Evolutionary conservation across 805 yeast species (phyloP).

Genomic region (Yamadazyma philogaea): DNA sequence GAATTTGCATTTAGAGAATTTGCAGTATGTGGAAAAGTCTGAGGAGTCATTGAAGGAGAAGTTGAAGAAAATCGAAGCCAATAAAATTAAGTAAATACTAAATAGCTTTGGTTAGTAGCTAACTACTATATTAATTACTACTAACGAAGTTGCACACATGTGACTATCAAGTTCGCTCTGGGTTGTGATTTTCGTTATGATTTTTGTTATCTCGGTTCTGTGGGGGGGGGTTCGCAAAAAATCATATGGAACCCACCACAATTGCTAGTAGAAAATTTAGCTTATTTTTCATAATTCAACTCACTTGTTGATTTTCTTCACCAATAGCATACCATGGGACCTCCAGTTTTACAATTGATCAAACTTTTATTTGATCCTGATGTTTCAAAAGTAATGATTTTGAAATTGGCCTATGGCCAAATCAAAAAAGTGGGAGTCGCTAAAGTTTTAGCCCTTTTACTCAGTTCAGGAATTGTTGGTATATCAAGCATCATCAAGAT

Average conservation of each 20-base stretch:
- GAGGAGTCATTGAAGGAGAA: constrained; percentile 68
- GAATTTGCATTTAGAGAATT: constrained; percentile 84
- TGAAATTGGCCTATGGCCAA: constrained; percentile 36
- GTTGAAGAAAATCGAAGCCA: constrained; percentile 40
- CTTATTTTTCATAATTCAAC: not conserved
- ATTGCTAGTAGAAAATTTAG: not conserved
- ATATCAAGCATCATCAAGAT: constrained; percentile 37
- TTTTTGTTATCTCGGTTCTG: not conserved
- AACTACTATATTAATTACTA: not conserved
- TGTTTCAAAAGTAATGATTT: constrained; percentile 35
- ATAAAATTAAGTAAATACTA: constrained; percentile 8
- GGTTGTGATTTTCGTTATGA: not conserved
- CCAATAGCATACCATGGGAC: constrained; percentile 16
- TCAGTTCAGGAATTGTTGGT: constrained; percentile 35
- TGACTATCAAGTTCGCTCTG: no score
- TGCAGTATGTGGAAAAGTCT: constrained; percentile 79
- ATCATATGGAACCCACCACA: constrained; percentile 8
- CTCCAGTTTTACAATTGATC: constrained; percentile 28
- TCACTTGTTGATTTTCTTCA: not conserved
- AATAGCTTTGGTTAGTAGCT: not conserved
- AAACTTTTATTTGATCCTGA: constrained; percentile 38
- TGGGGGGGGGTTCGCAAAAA: constrained; percentile 6
- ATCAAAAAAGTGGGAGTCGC: constrained; percentile 32
- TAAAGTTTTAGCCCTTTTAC: constrained; percentile 28
- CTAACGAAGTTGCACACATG: no score